phyloP scores from a whole-genome alignment of 116 monocot species.

The Trichopus zeylanicus region DNA sequence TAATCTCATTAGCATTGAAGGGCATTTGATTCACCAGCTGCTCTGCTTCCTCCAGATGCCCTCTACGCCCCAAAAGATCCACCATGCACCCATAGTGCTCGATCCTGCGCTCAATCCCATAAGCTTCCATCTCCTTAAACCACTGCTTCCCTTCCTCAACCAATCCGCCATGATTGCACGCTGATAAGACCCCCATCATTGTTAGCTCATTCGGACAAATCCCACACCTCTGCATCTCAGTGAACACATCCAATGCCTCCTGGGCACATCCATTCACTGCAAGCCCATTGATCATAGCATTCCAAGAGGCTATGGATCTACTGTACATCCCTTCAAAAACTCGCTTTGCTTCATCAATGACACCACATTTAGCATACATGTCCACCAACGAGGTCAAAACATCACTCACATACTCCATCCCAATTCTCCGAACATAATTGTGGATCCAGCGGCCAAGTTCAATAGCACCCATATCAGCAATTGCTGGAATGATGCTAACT shows the following conservation, averaged over 20 bases:
- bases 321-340: slow-evolving; percentile 16
- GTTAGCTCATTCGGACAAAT: slow-evolving; percentile 26
- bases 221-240: slow-evolving; percentile 18
- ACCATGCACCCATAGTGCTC: slow-evolving; percentile 58
- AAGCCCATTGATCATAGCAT: slow-evolving; percentile 44
- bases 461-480: slow-evolving; percentile 28
- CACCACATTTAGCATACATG: slow-evolving; percentile 54
- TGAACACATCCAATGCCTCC: slow-evolving; percentile 33
- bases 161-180: slow-evolving; percentile 44
- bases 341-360: slow-evolving; percentile 23
- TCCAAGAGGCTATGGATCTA: slow-evolving; percentile 22
- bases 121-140: slow-evolving; percentile 26
- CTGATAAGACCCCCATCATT: slow-evolving; percentile 36
- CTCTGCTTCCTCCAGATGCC: slow-evolving; percentile 34
- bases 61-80: slow-evolving; percentile 43
- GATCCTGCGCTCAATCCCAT: slow-evolving; percentile 13
- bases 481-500: slow-evolving; percentile 36
- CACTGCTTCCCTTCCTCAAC: slow-evolving; percentile 33
- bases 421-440: slow-evolving; percentile 17
- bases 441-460: slow-evolving; percentile 40
- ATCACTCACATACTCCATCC: slow-evolving; percentile 7
- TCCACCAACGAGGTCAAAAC: slow-evolving; percentile 30
- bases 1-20: slow-evolving; percentile 22
- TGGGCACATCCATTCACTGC: slow-evolving; percentile 27
- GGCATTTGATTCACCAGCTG: slow-evolving; percentile 28